Conservation (phyloP, 352 stramenopile species). For the Pythium sp. region DNA sequence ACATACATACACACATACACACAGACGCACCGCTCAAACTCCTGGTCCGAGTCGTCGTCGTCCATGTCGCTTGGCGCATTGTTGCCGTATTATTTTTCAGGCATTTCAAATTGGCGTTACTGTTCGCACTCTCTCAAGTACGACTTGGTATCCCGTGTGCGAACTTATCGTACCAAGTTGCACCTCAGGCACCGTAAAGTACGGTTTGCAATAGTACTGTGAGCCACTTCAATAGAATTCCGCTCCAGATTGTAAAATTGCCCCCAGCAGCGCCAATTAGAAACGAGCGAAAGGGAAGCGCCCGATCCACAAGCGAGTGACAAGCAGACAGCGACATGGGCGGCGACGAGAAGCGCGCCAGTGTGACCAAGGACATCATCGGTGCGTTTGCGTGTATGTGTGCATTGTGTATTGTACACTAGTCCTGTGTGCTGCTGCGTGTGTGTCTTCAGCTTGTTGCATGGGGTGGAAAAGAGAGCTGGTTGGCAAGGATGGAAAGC, state of each 20-base stretch:
- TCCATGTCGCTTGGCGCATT: slow-evolving; percentile 17
- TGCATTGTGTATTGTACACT: too few relatives aligned
- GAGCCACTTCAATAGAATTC: background rate
- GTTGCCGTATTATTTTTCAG: slow-evolving; percentile 1
- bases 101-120: background rate
- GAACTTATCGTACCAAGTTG: background rate
- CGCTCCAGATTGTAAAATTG: background rate
- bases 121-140: slow-evolving; percentile 4
- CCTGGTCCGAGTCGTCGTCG: slow-evolving; percentile 50
- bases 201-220: background rate
- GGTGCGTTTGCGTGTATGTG: background rate
- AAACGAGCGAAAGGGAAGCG: slow-evolving; percentile 2
- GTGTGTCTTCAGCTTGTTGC: too few relatives aligned
- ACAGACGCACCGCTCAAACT: slow-evolving; percentile 55
- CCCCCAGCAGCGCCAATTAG: background rate
- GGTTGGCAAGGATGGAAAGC: too few relatives aligned
- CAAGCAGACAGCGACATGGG: slow-evolving; percentile 2
- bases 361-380: slow-evolving; percentile 3
- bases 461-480: too few relatives aligned
- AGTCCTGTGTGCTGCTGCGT: too few relatives aligned
- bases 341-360: slow-evolving; percentile 17
- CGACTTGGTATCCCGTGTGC: background rate
- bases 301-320: background rate
- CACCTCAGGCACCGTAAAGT: background rate
- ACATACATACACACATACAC: background rate